Conservation (phyloP, 1,139 yeast genomes). For the Kluyveromyces sp. region DNA sequence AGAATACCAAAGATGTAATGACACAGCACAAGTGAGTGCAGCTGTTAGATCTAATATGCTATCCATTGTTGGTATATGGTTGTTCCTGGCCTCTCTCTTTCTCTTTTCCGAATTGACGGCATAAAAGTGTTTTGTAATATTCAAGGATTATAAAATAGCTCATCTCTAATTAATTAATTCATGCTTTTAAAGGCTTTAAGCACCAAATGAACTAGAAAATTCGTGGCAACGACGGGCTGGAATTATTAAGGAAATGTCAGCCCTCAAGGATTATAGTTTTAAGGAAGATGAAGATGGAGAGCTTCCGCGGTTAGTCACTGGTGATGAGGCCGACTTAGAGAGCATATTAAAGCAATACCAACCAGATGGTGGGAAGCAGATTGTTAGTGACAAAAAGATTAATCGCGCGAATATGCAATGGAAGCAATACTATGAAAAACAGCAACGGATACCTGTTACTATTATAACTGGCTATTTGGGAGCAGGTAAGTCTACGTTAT, state of each 20-base stretch:
- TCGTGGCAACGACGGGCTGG: no score
- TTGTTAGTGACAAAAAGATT: conserved; percentile 26
- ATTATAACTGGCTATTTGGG: conserved; percentile 93
- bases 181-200: background rate
- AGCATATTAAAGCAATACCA: conserved; percentile 18
- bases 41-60: conserved; percentile 9
- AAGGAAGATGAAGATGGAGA: conserved; percentile 35
- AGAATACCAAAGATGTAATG: conserved; percentile 44
- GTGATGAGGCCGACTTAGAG: conserved; percentile 27
- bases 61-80: background rate
- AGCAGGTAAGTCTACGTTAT: conserved; percentile 84
- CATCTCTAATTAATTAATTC: background rate
- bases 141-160: background rate
- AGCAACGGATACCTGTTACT: conserved; percentile 64
- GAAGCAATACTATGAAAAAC: conserved; percentile 11
- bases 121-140: no score
- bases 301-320: conserved; percentile 47
- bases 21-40: conserved; percentile 30
- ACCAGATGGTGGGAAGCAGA: conserved; percentile 23
- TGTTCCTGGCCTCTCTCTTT: background rate
- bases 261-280: conserved; percentile 22
- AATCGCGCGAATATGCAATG: conserved; percentile 26
- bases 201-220: no score
- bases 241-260: background rate
- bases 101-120: background rate